Evolutionary conservation across 352 stramenopile genomes (phyloP).

Genomic region (Globisporangium rhizosaccharum): DNA sequence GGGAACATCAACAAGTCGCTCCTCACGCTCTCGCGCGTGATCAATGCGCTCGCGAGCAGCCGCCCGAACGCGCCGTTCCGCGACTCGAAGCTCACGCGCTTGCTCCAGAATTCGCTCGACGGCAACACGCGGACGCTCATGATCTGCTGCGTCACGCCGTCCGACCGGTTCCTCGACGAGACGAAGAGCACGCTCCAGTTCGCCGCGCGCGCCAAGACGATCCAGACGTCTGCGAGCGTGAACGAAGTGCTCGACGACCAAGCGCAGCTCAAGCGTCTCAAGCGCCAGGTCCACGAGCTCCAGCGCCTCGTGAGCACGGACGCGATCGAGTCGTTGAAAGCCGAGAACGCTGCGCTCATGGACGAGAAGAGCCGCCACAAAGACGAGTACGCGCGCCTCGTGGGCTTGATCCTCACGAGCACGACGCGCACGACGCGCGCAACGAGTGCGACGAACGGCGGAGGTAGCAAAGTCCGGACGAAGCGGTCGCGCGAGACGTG

Average conservation of each 20-base stretch:
- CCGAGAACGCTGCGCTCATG: constrained; percentile 65
- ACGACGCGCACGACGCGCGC: constrained; percentile 20
- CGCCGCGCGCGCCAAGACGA: constrained; percentile 88
- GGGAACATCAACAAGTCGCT: constrained; percentile 97
- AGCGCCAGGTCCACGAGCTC: constrained; percentile 65
- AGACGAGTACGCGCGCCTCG: constrained; percentile 49
- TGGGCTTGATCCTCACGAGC: constrained; percentile 56
- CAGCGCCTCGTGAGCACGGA: constrained; percentile 58
- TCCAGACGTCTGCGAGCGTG: constrained; percentile 74
- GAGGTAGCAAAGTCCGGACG: constrained; percentile 15
- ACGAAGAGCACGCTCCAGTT: constrained; percentile 92
- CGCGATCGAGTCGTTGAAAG: constrained; percentile 48
- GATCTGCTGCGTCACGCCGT: constrained; percentile 76
- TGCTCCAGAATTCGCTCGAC: constrained; percentile 89
- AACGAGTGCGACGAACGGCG: constrained; percentile 10
- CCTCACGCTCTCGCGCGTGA: constrained; percentile 93
- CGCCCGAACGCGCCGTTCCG: constrained; percentile 71
- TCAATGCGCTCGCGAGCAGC: constrained; percentile 67
- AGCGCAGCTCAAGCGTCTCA: constrained; percentile 61
- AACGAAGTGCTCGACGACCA: constrained; percentile 93
- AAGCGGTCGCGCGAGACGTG: constrained; percentile 70
- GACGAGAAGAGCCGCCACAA: constrained; percentile 53
- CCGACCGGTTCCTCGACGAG: constrained; percentile 71
- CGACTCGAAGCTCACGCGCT: constrained; percentile 89
- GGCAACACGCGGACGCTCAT: constrained; percentile 91